These are phyloP conservation scores for Jacaranda copaia DNA, from an alignment of 257 asterid species.

Conservation along the genomic window DNA sequence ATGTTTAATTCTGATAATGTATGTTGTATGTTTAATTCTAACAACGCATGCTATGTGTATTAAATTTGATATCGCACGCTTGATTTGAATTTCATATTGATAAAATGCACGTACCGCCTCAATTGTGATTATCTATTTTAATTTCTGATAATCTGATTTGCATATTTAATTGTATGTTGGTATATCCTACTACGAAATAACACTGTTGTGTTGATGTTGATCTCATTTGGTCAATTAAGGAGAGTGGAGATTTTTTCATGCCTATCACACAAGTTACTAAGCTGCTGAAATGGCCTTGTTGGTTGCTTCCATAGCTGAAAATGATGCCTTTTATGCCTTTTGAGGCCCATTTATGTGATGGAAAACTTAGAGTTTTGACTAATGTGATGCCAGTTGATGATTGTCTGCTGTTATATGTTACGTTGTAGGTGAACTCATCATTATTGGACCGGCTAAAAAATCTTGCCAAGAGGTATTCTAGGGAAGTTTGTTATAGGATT, in stretches of 20 bases:
- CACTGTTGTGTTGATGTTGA: neutral
- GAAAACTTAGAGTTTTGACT: conserved; percentile 20
- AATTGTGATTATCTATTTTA: too few relatives aligned
- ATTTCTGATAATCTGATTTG: too few relatives aligned
- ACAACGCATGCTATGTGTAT: too few relatives aligned
- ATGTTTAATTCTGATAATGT: too few relatives aligned
- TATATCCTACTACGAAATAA: too few relatives aligned
- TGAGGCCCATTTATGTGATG: neutral
- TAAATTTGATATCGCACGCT: too few relatives aligned
- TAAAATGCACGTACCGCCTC: too few relatives aligned
- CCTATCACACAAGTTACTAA: conserved; percentile 27
- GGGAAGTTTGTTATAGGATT: neutral
- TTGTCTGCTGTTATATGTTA: neutral
- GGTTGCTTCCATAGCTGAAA: conserved; percentile 26
- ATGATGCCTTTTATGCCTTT: conserved; percentile 13
- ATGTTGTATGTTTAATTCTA: too few relatives aligned
- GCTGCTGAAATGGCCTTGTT: neutral
- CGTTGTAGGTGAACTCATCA: neutral
- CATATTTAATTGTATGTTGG: too few relatives aligned
- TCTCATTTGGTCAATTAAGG: conserved; percentile 19
- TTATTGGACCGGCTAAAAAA: conserved; percentile 9
- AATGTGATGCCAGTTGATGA: conserved; percentile 25
- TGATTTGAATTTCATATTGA: too few relatives aligned
- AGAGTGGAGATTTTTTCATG: conserved; percentile 34
- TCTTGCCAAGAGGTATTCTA: neutral